Conservation (phyloP, 78 protist genomes). For the Cavenderia fasciculata region DNA sequence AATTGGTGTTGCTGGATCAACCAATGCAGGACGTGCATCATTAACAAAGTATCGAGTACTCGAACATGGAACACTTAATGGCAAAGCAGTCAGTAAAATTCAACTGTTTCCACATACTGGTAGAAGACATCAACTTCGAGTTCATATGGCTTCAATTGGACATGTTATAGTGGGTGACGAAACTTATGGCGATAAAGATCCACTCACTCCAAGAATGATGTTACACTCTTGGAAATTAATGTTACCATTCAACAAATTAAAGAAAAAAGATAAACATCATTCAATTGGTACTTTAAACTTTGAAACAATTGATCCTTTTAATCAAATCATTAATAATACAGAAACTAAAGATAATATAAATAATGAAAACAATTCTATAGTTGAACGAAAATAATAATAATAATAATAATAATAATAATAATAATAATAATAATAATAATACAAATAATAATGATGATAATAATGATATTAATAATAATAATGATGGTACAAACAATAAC, state of each 20-base stretch:
- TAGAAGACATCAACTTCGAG: constrained; percentile 53
- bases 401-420: not conserved
- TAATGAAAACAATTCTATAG: not conserved
- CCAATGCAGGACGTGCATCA: constrained; percentile 21
- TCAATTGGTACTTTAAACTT: not conserved
- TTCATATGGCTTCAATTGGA: constrained; percentile 16
- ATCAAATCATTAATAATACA: no score
- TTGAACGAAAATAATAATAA: not conserved
- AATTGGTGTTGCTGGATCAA: not conserved
- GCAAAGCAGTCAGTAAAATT: constrained; percentile 21
- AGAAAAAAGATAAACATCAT: no score
- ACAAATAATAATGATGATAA: not conserved
- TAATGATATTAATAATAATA: not conserved
- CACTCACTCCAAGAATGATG: constrained; percentile 13
- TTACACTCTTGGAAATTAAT: constrained; percentile 62
- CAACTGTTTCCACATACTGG: constrained; percentile 36
- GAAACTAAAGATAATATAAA: no score
- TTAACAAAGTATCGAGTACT: constrained; percentile 6
- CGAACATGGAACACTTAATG: constrained; percentile 19
- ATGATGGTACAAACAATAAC: not conserved
- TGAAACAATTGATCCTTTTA: constrained; percentile 6
- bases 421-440: not conserved
- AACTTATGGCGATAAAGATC: constrained; percentile 44
- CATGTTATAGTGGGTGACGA: constrained; percentile 56
- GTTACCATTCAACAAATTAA: constrained; percentile 18